These are phyloP conservation scores for Candida tammaniensis DNA, from an alignment of 805 yeast genomes.

Conservation along the genomic window DNA sequence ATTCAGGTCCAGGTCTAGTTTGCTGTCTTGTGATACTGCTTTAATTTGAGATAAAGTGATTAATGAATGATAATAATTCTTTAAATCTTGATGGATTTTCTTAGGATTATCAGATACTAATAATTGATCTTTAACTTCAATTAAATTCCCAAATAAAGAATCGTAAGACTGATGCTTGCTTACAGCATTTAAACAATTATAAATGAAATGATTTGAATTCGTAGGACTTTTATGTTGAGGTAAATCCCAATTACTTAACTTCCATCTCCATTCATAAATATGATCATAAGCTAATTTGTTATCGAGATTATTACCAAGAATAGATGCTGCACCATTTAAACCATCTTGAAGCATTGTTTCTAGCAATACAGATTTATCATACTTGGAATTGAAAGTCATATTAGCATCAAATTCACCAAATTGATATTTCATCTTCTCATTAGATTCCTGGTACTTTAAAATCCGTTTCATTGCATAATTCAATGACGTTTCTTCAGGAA, in stretches of 20 bases:
- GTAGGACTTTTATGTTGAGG: constrained; percentile 42
- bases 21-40: too few species aligned
- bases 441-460: constrained; percentile 23
- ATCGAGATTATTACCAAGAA: constrained; percentile 21
- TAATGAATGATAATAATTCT: constrained; percentile 3
- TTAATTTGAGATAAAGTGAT: not conserved
- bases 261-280: constrained; percentile 78
- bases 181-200: constrained; percentile 38
- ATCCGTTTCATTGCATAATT: constrained; percentile 48
- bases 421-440: constrained; percentile 48
- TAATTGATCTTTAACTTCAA: not conserved
- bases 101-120: constrained; percentile 5
- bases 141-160: not conserved
- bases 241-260: constrained; percentile 72
- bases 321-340: constrained; percentile 52
- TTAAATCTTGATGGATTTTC: not conserved
- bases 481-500: constrained; percentile 57
- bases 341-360: constrained; percentile 50
- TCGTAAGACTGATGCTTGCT: not conserved
- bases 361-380: constrained; percentile 17
- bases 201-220: constrained; percentile 47
- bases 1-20: too few species aligned
- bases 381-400: constrained; percentile 7
- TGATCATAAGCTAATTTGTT: too few species aligned
- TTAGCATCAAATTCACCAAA: constrained; percentile 57